A percentile compares a stretch with the other conserved stretches of the same genome.
Conservation (phyloP, 2,329 filamentous ascomycete genomes). For the Fusarium nurragi region DNA sequence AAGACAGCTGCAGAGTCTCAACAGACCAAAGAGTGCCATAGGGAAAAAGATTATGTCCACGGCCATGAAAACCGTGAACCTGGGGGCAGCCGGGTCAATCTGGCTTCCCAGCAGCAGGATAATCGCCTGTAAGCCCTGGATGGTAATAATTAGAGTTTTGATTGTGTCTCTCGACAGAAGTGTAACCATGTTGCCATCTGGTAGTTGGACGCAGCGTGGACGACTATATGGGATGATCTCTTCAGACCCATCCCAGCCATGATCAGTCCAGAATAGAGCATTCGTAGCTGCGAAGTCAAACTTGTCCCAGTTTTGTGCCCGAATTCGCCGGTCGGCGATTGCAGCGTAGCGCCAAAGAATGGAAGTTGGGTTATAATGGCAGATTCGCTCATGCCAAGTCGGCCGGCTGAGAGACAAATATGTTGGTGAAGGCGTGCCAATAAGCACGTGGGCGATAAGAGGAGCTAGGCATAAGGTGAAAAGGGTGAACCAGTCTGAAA, state of each 20-base stretch:
- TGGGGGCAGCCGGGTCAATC: neutral
- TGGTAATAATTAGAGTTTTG: constrained; percentile 7
- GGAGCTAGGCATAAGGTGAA: constrained; percentile 22
- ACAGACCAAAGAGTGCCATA: constrained; percentile 1
- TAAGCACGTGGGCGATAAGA: constrained; percentile 21
- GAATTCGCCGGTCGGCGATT: constrained; percentile 11
- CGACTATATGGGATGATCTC: constrained; percentile 8
- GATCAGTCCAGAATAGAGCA: constrained; percentile 20
- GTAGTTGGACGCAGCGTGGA: neutral
- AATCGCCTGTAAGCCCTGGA: constrained; percentile 6
- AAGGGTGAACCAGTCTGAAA: constrained; percentile 13
- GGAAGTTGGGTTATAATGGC: constrained; percentile 27
- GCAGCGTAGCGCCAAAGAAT: constrained; percentile 22
- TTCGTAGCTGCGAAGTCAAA: constrained; percentile 15
- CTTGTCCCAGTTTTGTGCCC: constrained; percentile 4
- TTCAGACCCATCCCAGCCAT: constrained; percentile 22
- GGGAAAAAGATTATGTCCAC: constrained; percentile 22
- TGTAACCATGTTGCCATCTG: neutral
- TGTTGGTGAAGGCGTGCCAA: constrained; percentile 8
- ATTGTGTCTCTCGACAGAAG: neutral
- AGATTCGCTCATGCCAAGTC: constrained; percentile 19
- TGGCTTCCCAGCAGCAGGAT: neutral
- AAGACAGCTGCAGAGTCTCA: neutral
- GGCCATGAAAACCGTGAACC: neutral
- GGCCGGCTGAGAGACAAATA: constrained; percentile 6